These are phyloP conservation scores for Thalia dealbata DNA, from an alignment of 176 grass and related monocot genomes.

Conservation along the genomic window DNA sequence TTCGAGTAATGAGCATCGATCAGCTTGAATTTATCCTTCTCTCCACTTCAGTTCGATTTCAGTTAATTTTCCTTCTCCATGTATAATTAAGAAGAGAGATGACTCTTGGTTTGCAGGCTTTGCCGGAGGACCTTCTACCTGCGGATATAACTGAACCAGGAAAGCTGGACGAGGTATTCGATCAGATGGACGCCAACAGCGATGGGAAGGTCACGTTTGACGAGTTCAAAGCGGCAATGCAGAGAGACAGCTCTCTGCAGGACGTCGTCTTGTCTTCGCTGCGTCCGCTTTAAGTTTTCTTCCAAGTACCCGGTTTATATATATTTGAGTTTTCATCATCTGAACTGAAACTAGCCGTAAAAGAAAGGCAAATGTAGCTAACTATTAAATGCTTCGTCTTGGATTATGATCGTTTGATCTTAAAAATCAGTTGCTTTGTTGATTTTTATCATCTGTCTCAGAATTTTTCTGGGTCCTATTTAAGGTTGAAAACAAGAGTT, in stretches of 20 bases:
- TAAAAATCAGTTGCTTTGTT: too few species aligned
- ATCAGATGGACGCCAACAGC: constrained; percentile 50
- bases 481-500: too few species aligned
- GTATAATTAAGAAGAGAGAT: not conserved
- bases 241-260: constrained; percentile 55
- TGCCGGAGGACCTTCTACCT: constrained; percentile 57
- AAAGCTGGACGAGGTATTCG: constrained; percentile 68
- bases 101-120: constrained; percentile 21
- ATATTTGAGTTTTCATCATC: too few species aligned
- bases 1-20: constrained; percentile 34
- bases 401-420: too few species aligned
- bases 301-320: not conserved
- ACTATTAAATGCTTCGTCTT: too few species aligned
- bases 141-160: constrained; percentile 59
- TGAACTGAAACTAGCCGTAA: too few species aligned
- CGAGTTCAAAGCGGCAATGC: constrained; percentile 71
- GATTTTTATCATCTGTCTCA: too few species aligned
- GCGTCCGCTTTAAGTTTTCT: constrained; percentile 23
- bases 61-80: too few species aligned
- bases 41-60: not conserved
- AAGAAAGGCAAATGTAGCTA: too few species aligned
- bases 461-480: too few species aligned
- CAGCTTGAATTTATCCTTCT: not conserved
- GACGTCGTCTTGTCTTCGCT: constrained; percentile 57
- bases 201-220: constrained; percentile 59